A percentile compares a stretch with the other conserved stretches of the same genome.
Evolutionary conservation across 2,329 filamentous ascomycete genomes (phyloP).

Genomic region (Cercospora nicotianae): DNA sequence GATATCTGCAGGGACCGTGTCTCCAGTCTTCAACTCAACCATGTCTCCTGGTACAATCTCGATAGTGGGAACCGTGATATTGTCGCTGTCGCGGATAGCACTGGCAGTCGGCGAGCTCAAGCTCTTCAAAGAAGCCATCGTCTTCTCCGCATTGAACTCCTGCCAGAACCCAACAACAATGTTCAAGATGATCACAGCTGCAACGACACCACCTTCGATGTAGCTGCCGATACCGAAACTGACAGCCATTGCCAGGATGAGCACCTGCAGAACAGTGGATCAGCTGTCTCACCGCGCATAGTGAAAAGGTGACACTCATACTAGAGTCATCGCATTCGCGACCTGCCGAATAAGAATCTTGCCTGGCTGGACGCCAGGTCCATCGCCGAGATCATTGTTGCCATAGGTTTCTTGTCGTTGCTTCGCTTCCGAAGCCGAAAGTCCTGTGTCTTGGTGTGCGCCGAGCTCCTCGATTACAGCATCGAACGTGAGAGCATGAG

Average conservation of each 20-base stretch:
- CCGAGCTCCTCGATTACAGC: slow-evolving; percentile 57
- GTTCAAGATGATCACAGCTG: slow-evolving; percentile 47
- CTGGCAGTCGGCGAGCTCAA: slow-evolving; percentile 48
- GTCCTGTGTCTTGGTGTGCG: slow-evolving; percentile 65
- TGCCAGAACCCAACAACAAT: slow-evolving; percentile 49
- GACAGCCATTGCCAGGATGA: slow-evolving; percentile 50
- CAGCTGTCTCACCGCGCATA: slow-evolving; percentile 13
- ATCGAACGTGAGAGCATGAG: slow-evolving; percentile 59
- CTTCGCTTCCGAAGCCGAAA: slow-evolving; percentile 62
- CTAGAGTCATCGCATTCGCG: slow-evolving; percentile 72
- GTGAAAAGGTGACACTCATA: slow-evolving; percentile 4
- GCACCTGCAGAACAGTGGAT: slow-evolving; percentile 38
- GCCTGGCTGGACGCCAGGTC: slow-evolving; percentile 66
- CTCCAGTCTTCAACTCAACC: slow-evolving; percentile 47
- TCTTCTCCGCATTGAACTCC: slow-evolving; percentile 50
- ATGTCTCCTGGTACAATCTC: slow-evolving; percentile 51
- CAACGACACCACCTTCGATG: slow-evolving; percentile 51
- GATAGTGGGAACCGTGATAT: slow-evolving; percentile 41
- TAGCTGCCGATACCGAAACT: slow-evolving; percentile 48
- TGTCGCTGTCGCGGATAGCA: slow-evolving; percentile 48
- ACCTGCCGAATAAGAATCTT: slow-evolving; percentile 72
- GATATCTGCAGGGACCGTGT: slow-evolving; percentile 52
- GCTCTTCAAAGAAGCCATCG: slow-evolving; percentile 49
- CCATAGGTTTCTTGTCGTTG: slow-evolving; percentile 61
- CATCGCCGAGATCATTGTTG: slow-evolving; percentile 69